phyloP scores from a whole-genome alignment of 805 yeast species.

The Spathaspora arborariae region DNA sequence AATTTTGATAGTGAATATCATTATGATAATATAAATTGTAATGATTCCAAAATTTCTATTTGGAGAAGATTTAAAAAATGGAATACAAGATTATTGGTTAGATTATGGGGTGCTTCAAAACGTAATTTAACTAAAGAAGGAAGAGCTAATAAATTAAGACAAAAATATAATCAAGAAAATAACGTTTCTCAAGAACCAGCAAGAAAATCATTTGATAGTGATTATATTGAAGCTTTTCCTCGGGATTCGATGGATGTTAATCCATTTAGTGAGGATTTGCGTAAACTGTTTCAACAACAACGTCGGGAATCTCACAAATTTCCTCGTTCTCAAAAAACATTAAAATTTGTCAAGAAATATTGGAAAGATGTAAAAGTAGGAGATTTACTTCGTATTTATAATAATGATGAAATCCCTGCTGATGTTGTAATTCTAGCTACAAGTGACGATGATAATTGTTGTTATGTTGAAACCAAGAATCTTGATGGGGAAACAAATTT shows the following conservation, averaged over 20 bases:
- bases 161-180: slow-evolving; percentile 8
- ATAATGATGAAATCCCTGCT: slow-evolving; percentile 76
- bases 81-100: slow-evolving; percentile 29
- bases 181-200: slow-evolving; percentile 7
- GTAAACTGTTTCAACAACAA: slow-evolving; percentile 16
- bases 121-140: slow-evolving; percentile 32
- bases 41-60: slow-evolving; percentile 56
- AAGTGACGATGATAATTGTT: slow-evolving; percentile 65
- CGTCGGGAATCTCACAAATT: slow-evolving; percentile 7
- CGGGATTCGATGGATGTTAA: slow-evolving; percentile 12
- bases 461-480: slow-evolving; percentile 53
- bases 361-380: slow-evolving; percentile 81
- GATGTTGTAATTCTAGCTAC: slow-evolving; percentile 66
- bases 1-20: slow-evolving; percentile 14
- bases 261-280: slow-evolving; percentile 12
- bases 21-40: slow-evolving; percentile 53
- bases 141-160: slow-evolving; percentile 27
- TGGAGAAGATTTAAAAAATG: slow-evolving; percentile 71
- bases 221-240: slow-evolving; percentile 11
- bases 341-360: slow-evolving; percentile 29
- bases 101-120: slow-evolving; percentile 23
- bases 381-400: slow-evolving; percentile 61
- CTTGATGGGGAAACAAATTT: slow-evolving; percentile 55
- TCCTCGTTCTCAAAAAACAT: slow-evolving; percentile 13
- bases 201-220: slow-evolving; percentile 35